Percentiles rank a stretch among this genome's conserved stretches.
Evolutionary conservation across 2,329 filamentous ascomycete genomes (phyloP).

Genomic region (Onygenales sp.): DNA sequence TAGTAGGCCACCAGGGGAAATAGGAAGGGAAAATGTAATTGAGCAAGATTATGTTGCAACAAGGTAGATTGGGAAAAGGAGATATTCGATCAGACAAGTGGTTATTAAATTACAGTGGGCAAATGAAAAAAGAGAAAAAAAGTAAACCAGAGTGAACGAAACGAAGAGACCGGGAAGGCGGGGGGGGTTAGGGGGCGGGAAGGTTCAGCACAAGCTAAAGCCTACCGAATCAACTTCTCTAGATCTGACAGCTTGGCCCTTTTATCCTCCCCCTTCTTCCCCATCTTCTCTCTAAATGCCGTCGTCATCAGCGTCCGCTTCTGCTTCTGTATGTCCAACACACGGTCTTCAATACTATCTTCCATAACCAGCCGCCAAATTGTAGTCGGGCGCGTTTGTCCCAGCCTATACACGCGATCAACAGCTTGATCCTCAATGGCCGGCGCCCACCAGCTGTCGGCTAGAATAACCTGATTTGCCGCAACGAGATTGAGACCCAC

Average conservation of each 20-base stretch:
- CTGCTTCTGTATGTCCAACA: constrained; percentile 65
- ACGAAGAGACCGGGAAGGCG: not conserved
- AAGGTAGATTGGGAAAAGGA: too few relatives aligned
- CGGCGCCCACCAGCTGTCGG: constrained; percentile 86
- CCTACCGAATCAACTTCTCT: constrained; percentile 23
- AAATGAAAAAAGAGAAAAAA: not conserved
- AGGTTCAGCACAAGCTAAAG: not conserved
- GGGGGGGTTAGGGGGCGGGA: not conserved
- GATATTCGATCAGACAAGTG: too few relatives aligned
- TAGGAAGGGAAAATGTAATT: not conserved
- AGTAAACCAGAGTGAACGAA: not conserved
- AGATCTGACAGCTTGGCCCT: constrained; percentile 45
- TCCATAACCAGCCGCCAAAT: constrained; percentile 79
- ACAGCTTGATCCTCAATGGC: constrained; percentile 88
- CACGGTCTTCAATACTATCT: constrained; percentile 67
- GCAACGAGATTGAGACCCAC: constrained; percentile 81
- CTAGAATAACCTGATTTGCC: constrained; percentile 75
- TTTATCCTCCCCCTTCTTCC: constrained; percentile 45
- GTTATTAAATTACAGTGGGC: not conserved
- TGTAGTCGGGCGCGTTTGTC: constrained; percentile 68
- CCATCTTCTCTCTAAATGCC: constrained; percentile 62
- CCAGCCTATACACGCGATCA: constrained; percentile 76
- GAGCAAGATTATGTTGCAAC: not conserved
- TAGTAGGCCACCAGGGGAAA: not conserved
- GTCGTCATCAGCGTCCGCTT: constrained; percentile 70